These are phyloP conservation scores for Geosmithia morbida DNA, from an alignment of 2,329 filamentous ascomycete genomes.

Conservation along the genomic window DNA sequence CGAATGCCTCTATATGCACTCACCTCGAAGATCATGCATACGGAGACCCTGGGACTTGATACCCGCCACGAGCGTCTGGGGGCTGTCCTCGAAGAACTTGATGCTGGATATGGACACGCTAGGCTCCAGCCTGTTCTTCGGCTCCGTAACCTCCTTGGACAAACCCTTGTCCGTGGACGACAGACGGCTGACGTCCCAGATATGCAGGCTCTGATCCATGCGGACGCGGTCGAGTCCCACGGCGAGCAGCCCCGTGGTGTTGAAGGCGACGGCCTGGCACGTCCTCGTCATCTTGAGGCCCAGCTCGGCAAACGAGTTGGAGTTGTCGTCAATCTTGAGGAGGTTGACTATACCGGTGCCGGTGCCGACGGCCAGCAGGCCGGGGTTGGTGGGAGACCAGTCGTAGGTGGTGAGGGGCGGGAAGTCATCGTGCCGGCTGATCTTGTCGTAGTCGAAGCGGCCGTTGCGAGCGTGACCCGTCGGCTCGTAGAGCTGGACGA, in stretches of 20 bases:
- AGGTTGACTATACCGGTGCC: constrained; percentile 63
- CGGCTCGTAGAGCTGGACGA: constrained; percentile 49
- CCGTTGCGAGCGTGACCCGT: constrained; percentile 42
- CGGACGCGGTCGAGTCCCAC: constrained; percentile 69
- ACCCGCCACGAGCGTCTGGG: constrained; percentile 60
- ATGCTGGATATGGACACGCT: constrained; percentile 69
- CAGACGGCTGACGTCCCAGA: constrained; percentile 62
- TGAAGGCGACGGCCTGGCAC: constrained; percentile 74
- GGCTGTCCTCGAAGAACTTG: constrained; percentile 66
- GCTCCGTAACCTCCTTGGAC: constrained; percentile 28
- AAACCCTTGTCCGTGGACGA: constrained; percentile 31
- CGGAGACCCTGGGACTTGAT: constrained; percentile 63
- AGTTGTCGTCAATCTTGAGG: constrained; percentile 56
- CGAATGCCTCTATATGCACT: no score
- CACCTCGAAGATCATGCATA: constrained; percentile 68
- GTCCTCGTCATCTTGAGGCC: constrained; percentile 61
- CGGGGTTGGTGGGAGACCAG: constrained; percentile 47
- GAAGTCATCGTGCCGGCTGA: constrained; percentile 47
- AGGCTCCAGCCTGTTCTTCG: constrained; percentile 44
- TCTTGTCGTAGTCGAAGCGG: constrained; percentile 40
- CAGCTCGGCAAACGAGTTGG: constrained; percentile 49
- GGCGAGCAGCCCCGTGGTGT: constrained; percentile 54
- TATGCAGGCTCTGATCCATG: constrained; percentile 69
- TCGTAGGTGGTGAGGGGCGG: constrained; percentile 51
- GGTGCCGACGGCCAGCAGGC: constrained; percentile 62